A percentile compares a stretch with the other conserved stretches of the same genome.
Conservation (phyloP, 2,329 filamentous ascomycete species). For the Beauveria brongniartii region DNA sequence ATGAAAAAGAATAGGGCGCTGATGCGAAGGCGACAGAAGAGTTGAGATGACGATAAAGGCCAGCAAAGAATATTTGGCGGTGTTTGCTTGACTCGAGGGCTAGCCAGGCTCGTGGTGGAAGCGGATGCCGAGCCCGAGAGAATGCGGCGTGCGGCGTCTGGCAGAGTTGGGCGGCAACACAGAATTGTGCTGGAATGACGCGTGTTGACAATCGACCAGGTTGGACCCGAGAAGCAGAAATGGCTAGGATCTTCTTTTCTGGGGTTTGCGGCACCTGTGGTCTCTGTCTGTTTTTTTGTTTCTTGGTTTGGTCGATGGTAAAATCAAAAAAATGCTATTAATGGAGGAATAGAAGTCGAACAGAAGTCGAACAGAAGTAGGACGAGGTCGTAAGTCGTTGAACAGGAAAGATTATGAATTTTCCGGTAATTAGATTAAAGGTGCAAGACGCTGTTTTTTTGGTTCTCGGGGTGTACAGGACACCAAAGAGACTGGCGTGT, state of each 20-base stretch:
- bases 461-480: background rate
- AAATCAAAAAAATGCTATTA: background rate
- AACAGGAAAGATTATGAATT: background rate
- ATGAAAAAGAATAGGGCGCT: background rate
- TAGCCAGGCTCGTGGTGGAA: background rate
- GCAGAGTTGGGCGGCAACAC: slow-evolving; percentile 1
- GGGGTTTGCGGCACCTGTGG: background rate
- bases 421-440: slow-evolving; percentile 1
- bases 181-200: slow-evolving; percentile 3
- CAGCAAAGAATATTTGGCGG: background rate
- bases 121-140: background rate
- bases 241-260: background rate
- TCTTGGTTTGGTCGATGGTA: background rate
- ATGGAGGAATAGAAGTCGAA: background rate
- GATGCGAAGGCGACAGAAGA: background rate
- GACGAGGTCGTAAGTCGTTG: slow-evolving; percentile 2
- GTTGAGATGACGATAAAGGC: background rate
- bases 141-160: background rate
- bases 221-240: background rate
- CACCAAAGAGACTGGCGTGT: background rate
- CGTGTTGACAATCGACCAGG: slow-evolving; percentile 1
- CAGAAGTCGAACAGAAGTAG: background rate
- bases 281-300: background rate
- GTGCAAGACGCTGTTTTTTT: background rate
- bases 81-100: background rate